phyloP scores from a whole-genome alignment of 2,329 filamentous ascomycete genomes.

The Aspergillus tamarii region DNA sequence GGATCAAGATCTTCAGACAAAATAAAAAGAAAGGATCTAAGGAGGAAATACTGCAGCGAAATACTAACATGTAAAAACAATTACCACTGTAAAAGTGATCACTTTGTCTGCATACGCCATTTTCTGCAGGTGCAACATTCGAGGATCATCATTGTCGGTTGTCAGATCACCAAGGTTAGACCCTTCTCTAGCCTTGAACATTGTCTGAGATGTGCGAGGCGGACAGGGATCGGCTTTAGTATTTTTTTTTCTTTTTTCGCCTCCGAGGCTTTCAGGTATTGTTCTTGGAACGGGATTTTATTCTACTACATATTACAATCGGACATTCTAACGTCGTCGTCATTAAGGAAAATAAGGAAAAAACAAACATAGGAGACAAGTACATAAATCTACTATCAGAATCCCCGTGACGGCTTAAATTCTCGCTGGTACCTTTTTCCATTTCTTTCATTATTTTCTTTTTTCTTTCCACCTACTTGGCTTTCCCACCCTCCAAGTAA shows the following conservation, averaged over 20 bases:
- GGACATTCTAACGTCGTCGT: background rate
- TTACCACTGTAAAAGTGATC: constrained; percentile 3
- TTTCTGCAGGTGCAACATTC: constrained; percentile 28
- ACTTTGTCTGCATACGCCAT: constrained; percentile 23
- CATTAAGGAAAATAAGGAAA: background rate
- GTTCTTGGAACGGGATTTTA: background rate
- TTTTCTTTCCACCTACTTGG: background rate
- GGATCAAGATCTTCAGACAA: background rate
- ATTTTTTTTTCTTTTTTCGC: constrained; percentile 5
- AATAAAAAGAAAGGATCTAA: background rate
- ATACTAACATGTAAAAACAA: background rate
- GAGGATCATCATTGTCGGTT: constrained; percentile 11
- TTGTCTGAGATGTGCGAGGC: background rate
- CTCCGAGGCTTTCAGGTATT: constrained; percentile 6
- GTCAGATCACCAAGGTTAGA: constrained; percentile 8
- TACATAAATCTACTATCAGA: background rate
- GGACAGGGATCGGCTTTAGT: constrained; percentile 3
- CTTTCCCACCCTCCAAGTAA: background rate
- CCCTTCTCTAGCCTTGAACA: constrained; percentile 4
- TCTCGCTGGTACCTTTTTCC: background rate
- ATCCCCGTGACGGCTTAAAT: background rate
- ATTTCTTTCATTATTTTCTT: background rate
- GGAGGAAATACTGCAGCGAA: background rate
- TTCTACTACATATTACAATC: background rate
- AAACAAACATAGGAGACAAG: background rate